Evolutionary conservation across 1,284 basidiomycete genomes (phyloP).

Genomic region (Boletellus deceptivus): DNA sequence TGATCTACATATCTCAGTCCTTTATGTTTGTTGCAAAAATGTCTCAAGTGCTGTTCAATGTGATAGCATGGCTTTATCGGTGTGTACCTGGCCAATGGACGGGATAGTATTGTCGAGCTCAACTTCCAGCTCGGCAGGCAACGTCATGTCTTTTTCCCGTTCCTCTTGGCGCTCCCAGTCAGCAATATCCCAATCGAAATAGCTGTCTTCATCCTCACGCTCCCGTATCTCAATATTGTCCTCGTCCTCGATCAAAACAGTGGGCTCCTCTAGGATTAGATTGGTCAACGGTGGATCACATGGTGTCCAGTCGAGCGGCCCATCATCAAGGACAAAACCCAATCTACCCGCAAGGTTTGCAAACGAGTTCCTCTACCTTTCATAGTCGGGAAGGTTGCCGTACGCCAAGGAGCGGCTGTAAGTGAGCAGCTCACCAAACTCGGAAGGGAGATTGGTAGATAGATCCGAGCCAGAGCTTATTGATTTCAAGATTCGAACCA

Average conservation of each 20-base stretch:
- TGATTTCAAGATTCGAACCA: background rate
- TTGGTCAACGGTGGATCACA: background rate
- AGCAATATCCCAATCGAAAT: background rate
- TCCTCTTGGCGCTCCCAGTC: background rate
- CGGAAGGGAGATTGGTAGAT: background rate
- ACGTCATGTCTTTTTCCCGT: background rate
- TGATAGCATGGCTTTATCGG: too few relatives aligned
- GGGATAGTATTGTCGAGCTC: background rate
- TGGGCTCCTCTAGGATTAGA: background rate
- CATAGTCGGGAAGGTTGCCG: background rate
- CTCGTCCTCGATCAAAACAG: background rate
- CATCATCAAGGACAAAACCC: background rate
- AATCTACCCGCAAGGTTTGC: background rate
- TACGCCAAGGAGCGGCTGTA: background rate
- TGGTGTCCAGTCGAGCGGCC: constrained; percentile 2
- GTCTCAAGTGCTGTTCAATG: too few relatives aligned
- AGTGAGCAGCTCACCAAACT: background rate
- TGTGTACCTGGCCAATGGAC: background rate
- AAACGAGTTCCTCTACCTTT: background rate
- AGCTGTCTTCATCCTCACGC: background rate
- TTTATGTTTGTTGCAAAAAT: too few relatives aligned
- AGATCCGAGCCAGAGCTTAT: background rate
- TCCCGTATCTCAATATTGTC: background rate
- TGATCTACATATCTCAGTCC: too few relatives aligned
- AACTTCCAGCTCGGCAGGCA: background rate